Evolutionary conservation across 164 flowering plant genomes (phyloP).

Genomic region (Annona squamosa): DNA sequence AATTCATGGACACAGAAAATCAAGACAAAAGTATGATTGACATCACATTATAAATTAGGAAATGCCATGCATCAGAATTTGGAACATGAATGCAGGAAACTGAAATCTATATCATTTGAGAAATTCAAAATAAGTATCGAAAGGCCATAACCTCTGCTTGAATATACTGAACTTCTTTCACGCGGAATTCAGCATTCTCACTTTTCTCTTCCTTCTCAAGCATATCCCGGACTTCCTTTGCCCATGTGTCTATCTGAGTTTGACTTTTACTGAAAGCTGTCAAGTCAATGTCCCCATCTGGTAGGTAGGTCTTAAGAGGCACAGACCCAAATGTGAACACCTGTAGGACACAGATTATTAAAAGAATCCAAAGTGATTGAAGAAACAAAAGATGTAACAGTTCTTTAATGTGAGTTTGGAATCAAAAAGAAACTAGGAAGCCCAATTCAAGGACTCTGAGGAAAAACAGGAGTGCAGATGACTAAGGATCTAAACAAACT

Average conservation of each 20-base stretch:
- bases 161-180: constrained; percentile 93
- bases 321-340: constrained; percentile 96
- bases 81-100: background rate
- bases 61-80: background rate
- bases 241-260: constrained; percentile 76
- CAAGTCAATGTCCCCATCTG: constrained; percentile 97
- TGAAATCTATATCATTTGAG: background rate
- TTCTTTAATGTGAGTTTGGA: background rate
- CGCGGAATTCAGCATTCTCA: constrained; percentile 86
- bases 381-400: background rate
- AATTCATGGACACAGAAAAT: background rate
- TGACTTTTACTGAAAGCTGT: constrained; percentile 65
- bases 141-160: constrained; percentile 75
- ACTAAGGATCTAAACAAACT: background rate
- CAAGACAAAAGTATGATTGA: background rate
- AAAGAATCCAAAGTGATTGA: background rate
- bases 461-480: background rate
- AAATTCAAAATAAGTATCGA: background rate
- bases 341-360: constrained; percentile 26
- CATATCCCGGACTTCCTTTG: constrained; percentile 70
- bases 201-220: constrained; percentile 87
- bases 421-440: background rate
- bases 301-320: constrained; percentile 92
- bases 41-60: background rate
- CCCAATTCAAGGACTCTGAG: background rate